phyloP scores from a whole-genome alignment of 805 yeast species.

The Nadsonia fulvescens region DNA sequence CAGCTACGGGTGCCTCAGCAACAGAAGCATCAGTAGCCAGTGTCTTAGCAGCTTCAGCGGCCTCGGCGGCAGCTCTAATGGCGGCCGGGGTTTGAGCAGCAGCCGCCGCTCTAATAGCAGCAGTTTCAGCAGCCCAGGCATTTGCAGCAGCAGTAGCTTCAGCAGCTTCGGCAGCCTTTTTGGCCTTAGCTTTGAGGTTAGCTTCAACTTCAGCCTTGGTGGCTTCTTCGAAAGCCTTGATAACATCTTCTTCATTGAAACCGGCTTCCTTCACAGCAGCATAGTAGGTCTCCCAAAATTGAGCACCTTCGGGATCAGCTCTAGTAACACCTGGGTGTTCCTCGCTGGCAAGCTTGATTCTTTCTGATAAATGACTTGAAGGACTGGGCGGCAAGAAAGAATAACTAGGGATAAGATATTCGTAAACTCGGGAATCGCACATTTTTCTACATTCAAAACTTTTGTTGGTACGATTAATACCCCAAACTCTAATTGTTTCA shows the following conservation, averaged over 20 bases:
- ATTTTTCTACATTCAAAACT: conserved; percentile 86
- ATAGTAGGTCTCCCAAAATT: conserved; percentile 48
- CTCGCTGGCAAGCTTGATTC: conserved; percentile 32
- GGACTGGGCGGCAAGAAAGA: conserved; percentile 86
- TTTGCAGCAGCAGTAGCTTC: background rate
- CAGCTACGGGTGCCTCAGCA: no score
- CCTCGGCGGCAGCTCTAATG: conserved; percentile 2
- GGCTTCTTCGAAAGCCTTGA: conserved; percentile 5
- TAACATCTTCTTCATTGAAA: conserved; percentile 16
- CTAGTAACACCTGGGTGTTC: conserved; percentile 43
- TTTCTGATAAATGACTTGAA: conserved; percentile 40
- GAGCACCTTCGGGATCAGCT: conserved; percentile 46
- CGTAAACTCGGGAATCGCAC: conserved; percentile 93
- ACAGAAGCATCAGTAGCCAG: no score
- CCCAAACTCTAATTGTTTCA: conserved; percentile 83
- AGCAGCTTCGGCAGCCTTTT: conserved; percentile 1
- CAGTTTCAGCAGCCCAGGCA: background rate
- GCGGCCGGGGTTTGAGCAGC: conserved; percentile 23
- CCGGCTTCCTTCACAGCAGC: conserved; percentile 22
- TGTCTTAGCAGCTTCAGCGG: conserved; percentile 1
- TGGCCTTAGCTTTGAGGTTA: background rate
- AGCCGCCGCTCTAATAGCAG: no score
- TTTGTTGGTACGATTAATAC: conserved; percentile 71
- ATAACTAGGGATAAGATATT: conserved; percentile 82
- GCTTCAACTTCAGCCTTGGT: no score